Conservation (phyloP, 768 basidiomycete species). For the Lactarius pseudohatsudake region DNA sequence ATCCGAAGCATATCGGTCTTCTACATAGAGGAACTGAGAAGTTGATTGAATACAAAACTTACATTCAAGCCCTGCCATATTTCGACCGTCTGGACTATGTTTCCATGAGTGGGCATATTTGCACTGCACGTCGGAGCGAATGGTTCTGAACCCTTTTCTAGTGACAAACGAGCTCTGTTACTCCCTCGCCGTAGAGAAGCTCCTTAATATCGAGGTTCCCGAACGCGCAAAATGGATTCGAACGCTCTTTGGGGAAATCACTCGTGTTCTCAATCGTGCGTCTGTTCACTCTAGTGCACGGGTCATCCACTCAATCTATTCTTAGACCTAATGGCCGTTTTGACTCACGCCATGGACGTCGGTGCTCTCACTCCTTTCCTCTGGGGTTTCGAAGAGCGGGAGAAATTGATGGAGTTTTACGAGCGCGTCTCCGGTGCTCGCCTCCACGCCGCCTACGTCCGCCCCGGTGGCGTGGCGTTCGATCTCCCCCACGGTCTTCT, state of each 20-base stretch:
- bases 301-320: constrained; percentile 6
- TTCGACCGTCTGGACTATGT: constrained; percentile 99
- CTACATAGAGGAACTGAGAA: constrained; percentile 98
- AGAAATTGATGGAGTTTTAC: constrained; percentile 99
- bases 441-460: constrained; percentile 95
- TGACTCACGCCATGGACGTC: constrained; percentile 96
- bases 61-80: constrained; percentile 95
- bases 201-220: constrained; percentile 95
- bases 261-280: constrained; percentile 90
- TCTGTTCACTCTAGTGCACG: constrained; percentile 22
- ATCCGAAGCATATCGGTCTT: constrained; percentile 80
- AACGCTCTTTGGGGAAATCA: constrained; percentile 95
- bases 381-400: constrained; percentile 99
- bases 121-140: neutral
- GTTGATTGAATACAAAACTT: constrained; percentile 98
- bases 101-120: constrained; percentile 84
- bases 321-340: constrained; percentile 91
- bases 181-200: constrained; percentile 95
- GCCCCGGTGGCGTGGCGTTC: constrained; percentile 96
- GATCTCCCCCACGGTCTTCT: constrained; percentile 98
- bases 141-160: constrained; percentile 35
- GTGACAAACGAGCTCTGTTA: constrained; percentile 99
- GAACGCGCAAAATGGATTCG: constrained; percentile 98
- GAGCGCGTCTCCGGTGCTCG: constrained; percentile 98
- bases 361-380: constrained; percentile 98